A percentile compares a stretch with the other conserved stretches of the same genome.
phyloP scores from a whole-genome alignment of 768 basidiomycete species.

The Kwoniella dejecticola region DNA sequence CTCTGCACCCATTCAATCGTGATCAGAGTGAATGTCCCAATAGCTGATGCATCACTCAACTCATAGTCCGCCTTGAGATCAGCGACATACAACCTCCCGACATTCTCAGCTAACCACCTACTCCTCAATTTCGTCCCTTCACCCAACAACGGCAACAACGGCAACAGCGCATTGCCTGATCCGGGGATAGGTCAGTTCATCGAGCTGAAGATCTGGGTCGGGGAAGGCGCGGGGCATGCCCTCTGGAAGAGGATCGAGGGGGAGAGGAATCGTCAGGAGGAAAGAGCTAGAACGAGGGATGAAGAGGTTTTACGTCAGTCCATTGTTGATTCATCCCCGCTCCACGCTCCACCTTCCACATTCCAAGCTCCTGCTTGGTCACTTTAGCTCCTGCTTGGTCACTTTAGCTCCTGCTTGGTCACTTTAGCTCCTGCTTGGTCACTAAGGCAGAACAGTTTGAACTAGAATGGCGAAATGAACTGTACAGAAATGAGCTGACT shows the following conservation, averaged over 20 bases:
- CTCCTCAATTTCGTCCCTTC: constrained; percentile 37
- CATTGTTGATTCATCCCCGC: background rate
- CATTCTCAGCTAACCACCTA: constrained; percentile 41
- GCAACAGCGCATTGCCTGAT: constrained; percentile 24
- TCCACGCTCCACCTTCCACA: too few species aligned
- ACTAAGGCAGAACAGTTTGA: too few species aligned
- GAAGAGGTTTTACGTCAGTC: constrained; percentile 44
- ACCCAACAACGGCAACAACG: too few species aligned
- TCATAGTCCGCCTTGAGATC: constrained; percentile 30
- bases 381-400: too few species aligned
- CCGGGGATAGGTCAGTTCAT: constrained; percentile 38
- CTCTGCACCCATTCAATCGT: too few species aligned
- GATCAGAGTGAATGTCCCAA: too few species aligned
- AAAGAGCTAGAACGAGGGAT: constrained; percentile 16
- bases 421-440: too few species aligned
- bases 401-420: too few species aligned
- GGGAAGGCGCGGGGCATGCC: constrained; percentile 42
- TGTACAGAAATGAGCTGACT: too few species aligned
- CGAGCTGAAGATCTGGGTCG: constrained; percentile 42
- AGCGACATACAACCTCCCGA: constrained; percentile 43
- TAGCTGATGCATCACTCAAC: too few species aligned
- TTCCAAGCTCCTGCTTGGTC: too few species aligned
- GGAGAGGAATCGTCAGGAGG: constrained; percentile 32
- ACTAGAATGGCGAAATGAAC: too few species aligned
- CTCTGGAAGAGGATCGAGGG: constrained; percentile 49